These are phyloP conservation scores for Hypoxylon sp. DNA, from an alignment of 2,329 filamentous ascomycete species.

Conservation along the genomic window DNA sequence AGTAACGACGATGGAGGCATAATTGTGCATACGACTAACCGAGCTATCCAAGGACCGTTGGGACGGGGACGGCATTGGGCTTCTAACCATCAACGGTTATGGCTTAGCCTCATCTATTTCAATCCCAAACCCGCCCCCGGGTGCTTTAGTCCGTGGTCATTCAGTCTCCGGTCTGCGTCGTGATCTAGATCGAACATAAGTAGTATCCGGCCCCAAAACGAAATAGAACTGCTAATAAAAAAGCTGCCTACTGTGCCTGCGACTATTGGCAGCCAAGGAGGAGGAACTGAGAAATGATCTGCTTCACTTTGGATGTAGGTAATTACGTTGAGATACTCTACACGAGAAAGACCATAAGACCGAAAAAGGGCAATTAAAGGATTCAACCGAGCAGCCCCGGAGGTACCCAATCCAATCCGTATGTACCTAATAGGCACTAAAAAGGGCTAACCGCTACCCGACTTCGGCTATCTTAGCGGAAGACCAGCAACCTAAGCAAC, in stretches of 20 bases:
- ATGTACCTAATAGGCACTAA: neutral
- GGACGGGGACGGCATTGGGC: slow-evolving; percentile 16
- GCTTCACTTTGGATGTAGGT: slow-evolving; percentile 15
- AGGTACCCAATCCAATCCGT: neutral
- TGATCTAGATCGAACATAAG: slow-evolving; percentile 11
- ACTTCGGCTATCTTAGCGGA: slow-evolving; percentile 19
- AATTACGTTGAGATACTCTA: slow-evolving; percentile 19
- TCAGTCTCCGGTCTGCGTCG: neutral
- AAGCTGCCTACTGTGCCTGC: neutral
- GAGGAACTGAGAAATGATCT: slow-evolving; percentile 20
- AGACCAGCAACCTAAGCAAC: neutral
- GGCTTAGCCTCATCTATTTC: slow-evolving; percentile 28
- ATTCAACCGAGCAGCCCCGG: too few species aligned
- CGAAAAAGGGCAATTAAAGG: slow-evolving; percentile 6
- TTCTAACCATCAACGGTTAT: slow-evolving; percentile 11
- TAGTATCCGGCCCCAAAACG: slow-evolving; percentile 3
- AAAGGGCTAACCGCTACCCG: slow-evolving; percentile 12
- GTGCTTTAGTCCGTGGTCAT: neutral
- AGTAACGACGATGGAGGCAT: neutral
- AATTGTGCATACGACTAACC: neutral
- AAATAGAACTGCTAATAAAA: slow-evolving; percentile 4
- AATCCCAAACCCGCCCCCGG: slow-evolving; percentile 28
- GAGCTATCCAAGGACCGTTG: neutral
- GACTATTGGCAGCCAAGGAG: slow-evolving; percentile 22
- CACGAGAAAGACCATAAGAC: slow-evolving; percentile 23